Evolutionary conservation across 2,329 filamentous ascomycete species (phyloP).

Genomic region (Myriosclerotinia duriaeana): DNA sequence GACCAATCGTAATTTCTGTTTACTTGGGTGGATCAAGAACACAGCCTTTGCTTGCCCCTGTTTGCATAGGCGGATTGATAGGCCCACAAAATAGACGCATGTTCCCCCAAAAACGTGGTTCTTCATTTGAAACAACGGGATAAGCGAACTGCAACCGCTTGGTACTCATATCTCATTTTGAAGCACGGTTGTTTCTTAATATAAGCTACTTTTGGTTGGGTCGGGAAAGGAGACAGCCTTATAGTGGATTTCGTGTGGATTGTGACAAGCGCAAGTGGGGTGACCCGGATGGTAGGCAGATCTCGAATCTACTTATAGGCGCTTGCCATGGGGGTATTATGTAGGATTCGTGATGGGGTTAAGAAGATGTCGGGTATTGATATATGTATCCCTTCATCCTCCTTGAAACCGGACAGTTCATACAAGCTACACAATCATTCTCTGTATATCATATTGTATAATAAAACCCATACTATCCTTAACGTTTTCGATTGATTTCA

Average conservation of each 20-base stretch:
- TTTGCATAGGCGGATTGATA: slow-evolving; percentile 7
- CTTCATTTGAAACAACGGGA: slow-evolving; percentile 2
- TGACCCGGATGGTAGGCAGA: slow-evolving; percentile 7
- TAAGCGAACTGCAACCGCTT: slow-evolving; percentile 17
- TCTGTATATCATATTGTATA: slow-evolving; percentile 15
- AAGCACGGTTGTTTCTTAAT: slow-evolving; percentile 3
- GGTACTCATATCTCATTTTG: neutral
- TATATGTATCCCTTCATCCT: slow-evolving; percentile 14
- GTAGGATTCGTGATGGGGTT: slow-evolving; percentile 1
- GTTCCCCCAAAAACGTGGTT: slow-evolving; percentile 2
- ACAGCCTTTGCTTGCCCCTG: slow-evolving; percentile 11
- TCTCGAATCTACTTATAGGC: slow-evolving; percentile 12
- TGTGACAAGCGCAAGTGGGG: slow-evolving; percentile 17
- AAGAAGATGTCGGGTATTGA: neutral
- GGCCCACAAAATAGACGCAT: slow-evolving; percentile 21
- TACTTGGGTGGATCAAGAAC: slow-evolving; percentile 2
- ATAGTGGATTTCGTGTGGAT: slow-evolving; percentile 16
- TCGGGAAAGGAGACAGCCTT: slow-evolving; percentile 18
- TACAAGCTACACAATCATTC: neutral
- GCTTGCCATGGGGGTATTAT: neutral
- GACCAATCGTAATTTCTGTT: slow-evolving; percentile 12
- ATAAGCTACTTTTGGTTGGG: neutral
- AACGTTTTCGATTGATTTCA: slow-evolving; percentile 1
- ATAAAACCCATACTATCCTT: slow-evolving; percentile 12
- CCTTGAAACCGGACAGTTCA: neutral